Conservation (phyloP, 768 basidiomycete species). For the Saitozyma sp. region DNA sequence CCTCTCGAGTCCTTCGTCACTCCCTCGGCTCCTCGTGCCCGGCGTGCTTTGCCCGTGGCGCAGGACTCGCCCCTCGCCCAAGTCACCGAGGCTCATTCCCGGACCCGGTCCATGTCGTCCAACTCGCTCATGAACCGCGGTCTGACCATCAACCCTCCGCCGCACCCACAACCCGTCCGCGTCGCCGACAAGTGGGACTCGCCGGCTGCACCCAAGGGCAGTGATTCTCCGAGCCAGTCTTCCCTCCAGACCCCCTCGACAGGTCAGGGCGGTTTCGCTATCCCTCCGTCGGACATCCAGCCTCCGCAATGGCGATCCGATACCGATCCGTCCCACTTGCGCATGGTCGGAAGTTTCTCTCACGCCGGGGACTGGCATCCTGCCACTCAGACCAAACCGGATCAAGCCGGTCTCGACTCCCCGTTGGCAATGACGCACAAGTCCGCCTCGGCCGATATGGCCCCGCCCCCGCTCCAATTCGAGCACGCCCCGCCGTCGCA, state of each 20-base stretch:
- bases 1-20: too few species aligned
- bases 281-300: neutral
- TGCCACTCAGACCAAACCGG: neutral
- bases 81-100: neutral
- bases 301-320: slow-evolving; percentile 17
- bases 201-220: neutral
- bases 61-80: neutral
- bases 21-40: too few species aligned
- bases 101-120: neutral
- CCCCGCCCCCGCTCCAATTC: slow-evolving; percentile 4
- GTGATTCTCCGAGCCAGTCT: slow-evolving; percentile 22
- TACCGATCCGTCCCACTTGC: slow-evolving; percentile 20
- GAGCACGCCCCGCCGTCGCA: slow-evolving; percentile 4
- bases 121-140: neutral
- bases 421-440: slow-evolving; percentile 6
- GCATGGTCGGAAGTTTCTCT: neutral
- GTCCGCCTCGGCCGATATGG: slow-evolving; percentile 11
- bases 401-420: slow-evolving; percentile 1
- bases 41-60: too few species aligned
- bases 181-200: slow-evolving; percentile 13
- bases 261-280: slow-evolving; percentile 21
- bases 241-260: slow-evolving; percentile 31
- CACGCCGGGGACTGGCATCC: slow-evolving; percentile 3
- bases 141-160: slow-evolving; percentile 4
- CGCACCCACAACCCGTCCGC: neutral